Conservation (phyloP, 2,329 filamentous ascomycete species). For the Colletotrichum orchidophilum region DNA sequence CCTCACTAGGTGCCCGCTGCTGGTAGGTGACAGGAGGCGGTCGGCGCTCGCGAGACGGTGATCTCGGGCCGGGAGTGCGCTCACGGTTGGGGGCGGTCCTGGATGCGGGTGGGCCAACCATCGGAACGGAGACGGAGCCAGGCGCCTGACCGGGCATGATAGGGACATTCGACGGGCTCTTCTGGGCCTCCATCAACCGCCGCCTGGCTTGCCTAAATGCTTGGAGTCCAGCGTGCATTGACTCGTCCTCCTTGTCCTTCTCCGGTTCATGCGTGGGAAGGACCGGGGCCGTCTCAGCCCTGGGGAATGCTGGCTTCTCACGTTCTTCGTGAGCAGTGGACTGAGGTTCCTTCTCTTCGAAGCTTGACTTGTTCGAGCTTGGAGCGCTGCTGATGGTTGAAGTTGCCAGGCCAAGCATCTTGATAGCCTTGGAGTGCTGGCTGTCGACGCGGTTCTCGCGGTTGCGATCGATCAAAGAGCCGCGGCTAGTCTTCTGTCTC, state of each 20-base stretch:
- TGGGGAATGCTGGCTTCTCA: conserved; percentile 14
- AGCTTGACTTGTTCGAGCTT: conserved; percentile 49
- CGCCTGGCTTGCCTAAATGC: conserved; percentile 67
- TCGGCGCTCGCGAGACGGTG: conserved; percentile 55
- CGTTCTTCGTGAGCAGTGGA: conserved; percentile 41
- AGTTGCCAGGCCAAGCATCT: conserved; percentile 66
- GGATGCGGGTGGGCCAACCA: conserved; percentile 30
- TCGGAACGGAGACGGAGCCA: neutral
- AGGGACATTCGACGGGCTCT: conserved; percentile 45
- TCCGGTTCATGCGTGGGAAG: neutral
- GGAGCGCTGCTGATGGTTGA: conserved; percentile 51
- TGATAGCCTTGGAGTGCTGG: conserved; percentile 64
- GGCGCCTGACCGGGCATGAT: conserved; percentile 2
- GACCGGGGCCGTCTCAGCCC: neutral
- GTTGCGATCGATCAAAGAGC: conserved; percentile 66
- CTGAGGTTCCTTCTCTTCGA: conserved; percentile 45
- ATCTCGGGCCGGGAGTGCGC: conserved; percentile 42
- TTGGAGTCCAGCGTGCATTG: conserved; percentile 60
- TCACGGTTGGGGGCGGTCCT: conserved; percentile 38
- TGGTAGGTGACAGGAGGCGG: conserved; percentile 56
- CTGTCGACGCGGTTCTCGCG: conserved; percentile 51
- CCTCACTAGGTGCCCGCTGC: conserved; percentile 54
- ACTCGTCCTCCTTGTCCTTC: conserved; percentile 49
- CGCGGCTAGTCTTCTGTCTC: conserved; percentile 72
- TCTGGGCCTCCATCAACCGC: conserved; percentile 60